These are phyloP conservation scores for Penicillium sp. DNA, from an alignment of 2,329 filamentous ascomycete species.

Conservation along the genomic window DNA sequence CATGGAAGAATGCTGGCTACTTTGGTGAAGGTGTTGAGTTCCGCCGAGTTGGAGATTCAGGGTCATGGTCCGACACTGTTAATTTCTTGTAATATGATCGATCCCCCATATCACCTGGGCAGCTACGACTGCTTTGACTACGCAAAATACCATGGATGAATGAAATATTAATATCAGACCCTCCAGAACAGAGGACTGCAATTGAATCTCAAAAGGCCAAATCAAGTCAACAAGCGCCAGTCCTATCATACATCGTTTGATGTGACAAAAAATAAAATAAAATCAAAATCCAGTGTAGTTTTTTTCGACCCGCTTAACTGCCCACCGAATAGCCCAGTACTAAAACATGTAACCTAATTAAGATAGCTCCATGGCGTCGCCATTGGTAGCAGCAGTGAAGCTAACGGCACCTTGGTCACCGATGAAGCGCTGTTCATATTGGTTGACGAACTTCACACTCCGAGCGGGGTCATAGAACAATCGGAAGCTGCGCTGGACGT, in stretches of 20 bases:
- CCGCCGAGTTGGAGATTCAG: slow-evolving; percentile 49
- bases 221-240: slow-evolving; percentile 29
- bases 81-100: slow-evolving; percentile 43
- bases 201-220: slow-evolving; percentile 18
- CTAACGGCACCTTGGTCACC: slow-evolving; percentile 74
- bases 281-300: slow-evolving; percentile 13
- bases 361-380: slow-evolving; percentile 63
- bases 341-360: slow-evolving; percentile 27
- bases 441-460: slow-evolving; percentile 80
- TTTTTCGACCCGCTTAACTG: slow-evolving; percentile 14
- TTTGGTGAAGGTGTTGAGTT: slow-evolving; percentile 83
- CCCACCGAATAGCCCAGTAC: slow-evolving; percentile 12
- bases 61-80: slow-evolving; percentile 46
- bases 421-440: slow-evolving; percentile 88
- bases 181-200: slow-evolving; percentile 9
- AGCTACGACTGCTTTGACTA: neutral
- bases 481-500: slow-evolving; percentile 86
- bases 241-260: slow-evolving; percentile 34
- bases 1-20: slow-evolving; percentile 86
- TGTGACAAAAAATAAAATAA: slow-evolving; percentile 20
- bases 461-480: slow-evolving; percentile 85
- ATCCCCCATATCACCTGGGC: too few species aligned
- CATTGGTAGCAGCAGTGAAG: slow-evolving; percentile 48
- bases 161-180: slow-evolving; percentile 9
- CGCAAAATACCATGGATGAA: neutral